phyloP scores from a whole-genome alignment of 148 eudicot species.

The Rhododendron mucronatum region DNA sequence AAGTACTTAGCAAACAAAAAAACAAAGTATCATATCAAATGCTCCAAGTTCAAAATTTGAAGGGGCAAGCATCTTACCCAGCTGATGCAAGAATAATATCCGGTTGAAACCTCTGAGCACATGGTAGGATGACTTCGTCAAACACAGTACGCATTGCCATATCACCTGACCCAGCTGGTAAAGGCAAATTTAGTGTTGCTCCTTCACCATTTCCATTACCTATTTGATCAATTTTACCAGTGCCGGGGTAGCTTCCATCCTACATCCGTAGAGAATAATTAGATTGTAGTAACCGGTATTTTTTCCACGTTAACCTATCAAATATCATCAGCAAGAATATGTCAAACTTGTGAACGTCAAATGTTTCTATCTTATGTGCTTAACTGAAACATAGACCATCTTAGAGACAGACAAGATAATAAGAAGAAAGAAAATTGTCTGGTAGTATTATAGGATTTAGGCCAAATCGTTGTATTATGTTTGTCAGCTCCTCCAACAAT shows the following conservation, averaged over 20 bases:
- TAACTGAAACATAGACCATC: neutral
- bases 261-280: slow-evolving; percentile 15
- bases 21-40: neutral
- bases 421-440: neutral
- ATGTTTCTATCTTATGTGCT: neutral
- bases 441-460: neutral
- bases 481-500: neutral
- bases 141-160: slow-evolving; percentile 75
- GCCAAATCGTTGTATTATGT: neutral
- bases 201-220: slow-evolving; percentile 85
- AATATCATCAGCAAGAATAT: neutral
- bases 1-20: too few relatives aligned
- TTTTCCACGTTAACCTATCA: neutral
- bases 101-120: slow-evolving; percentile 83
- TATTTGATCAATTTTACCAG: slow-evolving; percentile 74
- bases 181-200: slow-evolving; percentile 72
- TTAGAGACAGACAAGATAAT: neutral
- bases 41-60: neutral
- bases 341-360: neutral
- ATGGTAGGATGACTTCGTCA: slow-evolving; percentile 76
- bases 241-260: slow-evolving; percentile 98
- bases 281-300: neutral
- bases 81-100: slow-evolving; percentile 95
- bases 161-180: slow-evolving; percentile 93
- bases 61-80: slow-evolving; percentile 45